Evolutionary conservation across 495 filamentous ascomycete species (phyloP).

Genomic region (Annulohypoxylon bovei): DNA sequence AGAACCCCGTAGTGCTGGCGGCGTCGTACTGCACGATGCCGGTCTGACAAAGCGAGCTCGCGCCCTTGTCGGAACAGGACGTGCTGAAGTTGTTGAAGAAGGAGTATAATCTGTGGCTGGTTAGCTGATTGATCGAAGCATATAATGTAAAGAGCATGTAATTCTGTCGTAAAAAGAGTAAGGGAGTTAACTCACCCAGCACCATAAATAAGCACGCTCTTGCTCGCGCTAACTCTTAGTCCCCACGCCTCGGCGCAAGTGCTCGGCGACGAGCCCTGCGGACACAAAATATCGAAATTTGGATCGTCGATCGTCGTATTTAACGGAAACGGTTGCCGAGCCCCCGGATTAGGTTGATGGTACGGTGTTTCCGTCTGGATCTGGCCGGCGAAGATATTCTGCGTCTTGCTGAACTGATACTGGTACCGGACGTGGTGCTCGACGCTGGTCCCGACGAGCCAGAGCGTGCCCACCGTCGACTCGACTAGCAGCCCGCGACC

Average conservation of each 20-base stretch:
- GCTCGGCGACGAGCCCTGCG: constrained; percentile 25
- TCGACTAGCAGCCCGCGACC: constrained; percentile 75
- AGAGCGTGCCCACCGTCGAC: constrained; percentile 62
- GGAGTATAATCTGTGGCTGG: constrained; percentile 55
- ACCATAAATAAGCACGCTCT: constrained; percentile 69
- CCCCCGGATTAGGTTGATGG: constrained; percentile 74
- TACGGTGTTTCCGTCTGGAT: constrained; percentile 85
- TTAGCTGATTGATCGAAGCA: constrained; percentile 32
- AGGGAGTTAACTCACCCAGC: constrained; percentile 57
- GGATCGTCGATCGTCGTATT: constrained; percentile 74
- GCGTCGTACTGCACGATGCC: constrained; percentile 64
- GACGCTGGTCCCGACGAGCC: constrained; percentile 63
- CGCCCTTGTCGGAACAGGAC: constrained; percentile 51
- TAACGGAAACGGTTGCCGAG: constrained; percentile 70
- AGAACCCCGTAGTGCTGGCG: constrained; percentile 57
- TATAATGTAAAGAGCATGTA: no score
- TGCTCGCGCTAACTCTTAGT: constrained; percentile 61
- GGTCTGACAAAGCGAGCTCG: constrained; percentile 66
- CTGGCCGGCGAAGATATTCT: constrained; percentile 72
- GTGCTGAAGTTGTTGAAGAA: constrained; percentile 66
- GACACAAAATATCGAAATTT: constrained; percentile 61
- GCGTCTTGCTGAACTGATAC: constrained; percentile 75
- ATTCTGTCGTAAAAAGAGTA: not conserved
- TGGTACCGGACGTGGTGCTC: constrained; percentile 84
- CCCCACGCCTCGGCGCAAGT: constrained; percentile 65